These are phyloP conservation scores for Colletotrichum melonis DNA, from an alignment of 2,329 filamentous ascomycete species.

Conservation along the genomic window DNA sequence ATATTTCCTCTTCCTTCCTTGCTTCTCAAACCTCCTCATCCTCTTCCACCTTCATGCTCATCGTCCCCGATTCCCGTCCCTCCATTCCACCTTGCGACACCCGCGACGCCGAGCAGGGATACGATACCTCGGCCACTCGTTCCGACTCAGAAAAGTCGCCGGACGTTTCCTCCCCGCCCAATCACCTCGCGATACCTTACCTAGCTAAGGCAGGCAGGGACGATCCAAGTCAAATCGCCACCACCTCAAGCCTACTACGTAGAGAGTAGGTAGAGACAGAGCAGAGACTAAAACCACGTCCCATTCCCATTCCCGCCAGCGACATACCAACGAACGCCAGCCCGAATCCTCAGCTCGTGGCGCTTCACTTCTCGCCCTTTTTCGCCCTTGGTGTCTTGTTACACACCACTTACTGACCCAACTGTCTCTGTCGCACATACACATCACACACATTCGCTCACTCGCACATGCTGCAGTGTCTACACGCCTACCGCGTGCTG, in stretches of 20 bases:
- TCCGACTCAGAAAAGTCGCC: neutral
- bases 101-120: neutral
- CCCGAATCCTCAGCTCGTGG: slow-evolving; percentile 28
- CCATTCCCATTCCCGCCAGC: slow-evolving; percentile 20
- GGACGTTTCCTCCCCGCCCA: slow-evolving; percentile 1
- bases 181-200: slow-evolving; percentile 22
- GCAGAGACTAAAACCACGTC: slow-evolving; percentile 27
- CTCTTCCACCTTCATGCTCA: neutral
- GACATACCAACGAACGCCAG: slow-evolving; percentile 14
- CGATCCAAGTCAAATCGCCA: slow-evolving; percentile 35
- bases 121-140: slow-evolving; percentile 18
- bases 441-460: neutral
- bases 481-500: neutral
- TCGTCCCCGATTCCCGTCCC: neutral
- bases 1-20: neutral
- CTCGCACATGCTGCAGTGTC: slow-evolving; percentile 5
- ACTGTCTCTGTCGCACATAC: slow-evolving; percentile 23
- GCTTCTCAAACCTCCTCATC: neutral
- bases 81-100: neutral
- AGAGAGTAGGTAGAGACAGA: no score
- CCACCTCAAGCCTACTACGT: neutral
- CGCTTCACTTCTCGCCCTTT: slow-evolving; percentile 32
- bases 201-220: slow-evolving; percentile 21
- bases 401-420: slow-evolving; percentile 8
- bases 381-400: slow-evolving; percentile 17